Evolutionary conservation across 2,329 filamentous ascomycete genomes (phyloP).

Genomic region (Penicillium sclerotiorum): DNA sequence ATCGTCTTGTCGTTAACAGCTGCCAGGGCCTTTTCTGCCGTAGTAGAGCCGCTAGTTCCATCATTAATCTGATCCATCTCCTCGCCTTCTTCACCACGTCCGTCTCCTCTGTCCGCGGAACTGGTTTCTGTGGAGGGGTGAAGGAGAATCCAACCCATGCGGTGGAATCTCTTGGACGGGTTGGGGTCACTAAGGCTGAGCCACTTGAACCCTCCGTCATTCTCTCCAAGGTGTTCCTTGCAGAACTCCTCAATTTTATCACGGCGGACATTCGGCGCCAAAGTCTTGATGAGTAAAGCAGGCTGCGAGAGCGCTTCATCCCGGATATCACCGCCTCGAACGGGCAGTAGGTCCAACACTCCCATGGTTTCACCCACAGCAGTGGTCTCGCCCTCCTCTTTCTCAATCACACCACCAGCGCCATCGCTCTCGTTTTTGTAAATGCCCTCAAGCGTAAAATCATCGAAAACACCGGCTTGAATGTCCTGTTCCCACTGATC

Average conservation of each 20-base stretch:
- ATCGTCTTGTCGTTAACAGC: conserved; percentile 98
- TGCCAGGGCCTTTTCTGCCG: conserved; percentile 83
- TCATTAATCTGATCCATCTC: conserved; percentile 48
- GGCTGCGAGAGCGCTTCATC: conserved; percentile 89
- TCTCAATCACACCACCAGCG: conserved; percentile 80
- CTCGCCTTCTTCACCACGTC: conserved; percentile 67
- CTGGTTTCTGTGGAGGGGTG: conserved; percentile 71
- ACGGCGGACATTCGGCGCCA: conserved; percentile 92
- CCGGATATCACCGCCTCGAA: conserved; percentile 78
- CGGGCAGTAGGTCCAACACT: conserved; percentile 85
- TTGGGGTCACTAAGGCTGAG: conserved; percentile 95
- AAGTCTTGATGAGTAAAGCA: conserved; percentile 95
- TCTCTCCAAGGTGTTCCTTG: conserved; percentile 89
- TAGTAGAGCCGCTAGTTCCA: conserved; percentile 41
- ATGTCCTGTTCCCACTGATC: conserved; percentile 88
- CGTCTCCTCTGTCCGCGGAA: conserved; percentile 71
- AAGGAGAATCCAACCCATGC: conserved; percentile 98
- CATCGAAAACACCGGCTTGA: conserved; percentile 83
- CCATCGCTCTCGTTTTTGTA: conserved; percentile 93
- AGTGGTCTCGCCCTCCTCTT: conserved; percentile 92
- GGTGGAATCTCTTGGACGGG: conserved; percentile 92
- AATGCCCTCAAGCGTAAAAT: conserved; percentile 90
- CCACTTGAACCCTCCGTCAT: conserved; percentile 91
- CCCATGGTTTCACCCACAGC: conserved; percentile 90
- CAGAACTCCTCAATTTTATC: conserved; percentile 92